Percentiles rank a stretch among this genome's conserved stretches.
phyloP scores from a whole-genome alignment of 2,329 filamentous ascomycete species.

The Macroventuria anomochaeta region DNA sequence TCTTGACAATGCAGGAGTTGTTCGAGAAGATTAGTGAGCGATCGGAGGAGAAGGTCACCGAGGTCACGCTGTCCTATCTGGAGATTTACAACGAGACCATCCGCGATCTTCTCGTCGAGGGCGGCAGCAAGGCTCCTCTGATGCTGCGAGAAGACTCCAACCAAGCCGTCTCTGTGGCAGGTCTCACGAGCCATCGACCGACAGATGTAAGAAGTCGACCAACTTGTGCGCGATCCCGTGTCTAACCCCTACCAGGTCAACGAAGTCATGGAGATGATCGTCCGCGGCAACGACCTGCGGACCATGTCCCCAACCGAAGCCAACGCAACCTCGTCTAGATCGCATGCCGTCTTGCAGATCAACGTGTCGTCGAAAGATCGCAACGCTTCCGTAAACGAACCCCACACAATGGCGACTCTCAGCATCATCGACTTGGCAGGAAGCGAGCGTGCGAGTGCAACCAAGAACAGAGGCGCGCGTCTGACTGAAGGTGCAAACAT shows the following conservation, averaged over 20 bases:
- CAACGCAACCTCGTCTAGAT: constrained; percentile 96
- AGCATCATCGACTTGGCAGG: constrained; percentile 98
- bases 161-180: constrained; percentile 87
- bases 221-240: background rate
- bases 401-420: constrained; percentile 96
- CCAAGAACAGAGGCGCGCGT: constrained; percentile 92
- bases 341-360: constrained; percentile 95
- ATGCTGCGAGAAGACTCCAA: constrained; percentile 96
- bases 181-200: constrained; percentile 88
- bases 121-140: constrained; percentile 79
- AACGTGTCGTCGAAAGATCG: constrained; percentile 94
- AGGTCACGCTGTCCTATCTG: constrained; percentile 90
- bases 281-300: constrained; percentile 89
- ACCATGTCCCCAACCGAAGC: constrained; percentile 97
- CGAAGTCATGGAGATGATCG: constrained; percentile 99
- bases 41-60: constrained; percentile 84
- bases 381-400: constrained; percentile 90
- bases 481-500: constrained; percentile 96
- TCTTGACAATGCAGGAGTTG: constrained; percentile 97
- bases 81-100: constrained; percentile 99
- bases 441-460: constrained; percentile 93
- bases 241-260: constrained; percentile 56
- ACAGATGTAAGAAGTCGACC: constrained; percentile 67
- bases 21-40: constrained; percentile 95
- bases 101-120: constrained; percentile 87